These are phyloP conservation scores for Tetracladium maxilliforme DNA, from an alignment of 2,329 filamentous ascomycete genomes.

Conservation along the genomic window DNA sequence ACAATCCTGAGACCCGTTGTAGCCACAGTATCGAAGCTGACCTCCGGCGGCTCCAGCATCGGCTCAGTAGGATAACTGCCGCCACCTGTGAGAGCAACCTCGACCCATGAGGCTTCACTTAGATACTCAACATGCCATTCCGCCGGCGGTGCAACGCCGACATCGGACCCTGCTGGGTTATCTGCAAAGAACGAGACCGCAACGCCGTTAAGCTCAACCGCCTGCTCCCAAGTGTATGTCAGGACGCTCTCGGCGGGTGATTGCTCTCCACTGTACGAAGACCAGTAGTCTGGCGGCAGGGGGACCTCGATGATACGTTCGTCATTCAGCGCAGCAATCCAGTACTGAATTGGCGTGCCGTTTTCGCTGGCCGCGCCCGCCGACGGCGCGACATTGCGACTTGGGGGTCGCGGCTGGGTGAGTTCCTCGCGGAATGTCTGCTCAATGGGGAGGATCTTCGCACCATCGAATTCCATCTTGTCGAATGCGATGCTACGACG, in stretches of 20 bases:
- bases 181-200: no score
- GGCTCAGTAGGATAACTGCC: conserved; percentile 11
- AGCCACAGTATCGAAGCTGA: conserved; percentile 11
- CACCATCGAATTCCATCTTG: conserved; percentile 16
- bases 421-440: conserved; percentile 13
- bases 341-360: conserved; percentile 20
- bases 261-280: conserved; percentile 14
- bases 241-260: conserved; percentile 15
- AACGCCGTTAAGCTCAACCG: conserved; percentile 15
- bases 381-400: conserved; percentile 16
- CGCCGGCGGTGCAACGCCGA: no score
- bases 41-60: conserved; percentile 12
- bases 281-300: conserved; percentile 21
- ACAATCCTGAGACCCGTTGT: no score
- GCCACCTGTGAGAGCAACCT: conserved; percentile 9
- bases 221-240: conserved; percentile 14
- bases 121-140: no score
- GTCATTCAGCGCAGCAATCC: conserved; percentile 18
- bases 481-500: conserved; percentile 20
- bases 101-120: conserved; percentile 4
- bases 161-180: no score
- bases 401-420: conserved; percentile 9
- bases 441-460: conserved; percentile 13
- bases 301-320: conserved; percentile 14
- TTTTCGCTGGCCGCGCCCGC: conserved; percentile 9